These are phyloP conservation scores for Micromonas commoda DNA, from an alignment of 139 green algal species.

Conservation along the genomic window DNA sequence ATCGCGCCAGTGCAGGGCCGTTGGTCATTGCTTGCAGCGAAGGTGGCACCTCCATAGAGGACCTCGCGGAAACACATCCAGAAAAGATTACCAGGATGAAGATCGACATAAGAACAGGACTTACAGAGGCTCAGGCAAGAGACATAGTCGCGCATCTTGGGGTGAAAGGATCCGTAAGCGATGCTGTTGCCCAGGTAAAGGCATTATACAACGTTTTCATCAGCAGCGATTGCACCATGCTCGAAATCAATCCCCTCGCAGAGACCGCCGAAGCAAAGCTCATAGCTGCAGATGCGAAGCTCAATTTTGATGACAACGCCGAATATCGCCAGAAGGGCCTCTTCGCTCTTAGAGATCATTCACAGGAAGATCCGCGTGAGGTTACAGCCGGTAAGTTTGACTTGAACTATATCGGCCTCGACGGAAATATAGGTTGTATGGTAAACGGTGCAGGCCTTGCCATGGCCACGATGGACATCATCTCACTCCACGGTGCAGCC, in stretches of 20 bases:
- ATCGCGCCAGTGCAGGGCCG: slow-evolving; percentile 60
- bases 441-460: slow-evolving; percentile 95
- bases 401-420: slow-evolving; percentile 99
- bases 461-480: slow-evolving; percentile 99
- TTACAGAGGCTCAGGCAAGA: slow-evolving; percentile 73
- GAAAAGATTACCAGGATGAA: slow-evolving; percentile 96
- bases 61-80: slow-evolving; percentile 92
- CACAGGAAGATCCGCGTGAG: slow-evolving; percentile 74
- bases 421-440: slow-evolving; percentile 70
- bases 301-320: slow-evolving; percentile 98
- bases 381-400: slow-evolving; percentile 80
- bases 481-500: slow-evolving; percentile 86
- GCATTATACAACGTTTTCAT: slow-evolving; percentile 86
- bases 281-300: slow-evolving; percentile 93
- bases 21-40: slow-evolving; percentile 54
- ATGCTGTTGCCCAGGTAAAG: slow-evolving; percentile 80
- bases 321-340: slow-evolving; percentile 89
- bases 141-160: slow-evolving; percentile 51
- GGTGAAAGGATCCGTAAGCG: slow-evolving; percentile 54
- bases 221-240: slow-evolving; percentile 90
- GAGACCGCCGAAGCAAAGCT: slow-evolving; percentile 71
- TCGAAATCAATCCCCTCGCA: slow-evolving; percentile 96
- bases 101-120: slow-evolving; percentile 75
- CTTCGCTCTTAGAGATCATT: slow-evolving; percentile 77
- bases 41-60: slow-evolving; percentile 93